Evolutionary conservation across 768 basidiomycete genomes (phyloP), one percentile per base, ranked within the genome.

Genomic region (Kwoniella heveanensis): DNA sequence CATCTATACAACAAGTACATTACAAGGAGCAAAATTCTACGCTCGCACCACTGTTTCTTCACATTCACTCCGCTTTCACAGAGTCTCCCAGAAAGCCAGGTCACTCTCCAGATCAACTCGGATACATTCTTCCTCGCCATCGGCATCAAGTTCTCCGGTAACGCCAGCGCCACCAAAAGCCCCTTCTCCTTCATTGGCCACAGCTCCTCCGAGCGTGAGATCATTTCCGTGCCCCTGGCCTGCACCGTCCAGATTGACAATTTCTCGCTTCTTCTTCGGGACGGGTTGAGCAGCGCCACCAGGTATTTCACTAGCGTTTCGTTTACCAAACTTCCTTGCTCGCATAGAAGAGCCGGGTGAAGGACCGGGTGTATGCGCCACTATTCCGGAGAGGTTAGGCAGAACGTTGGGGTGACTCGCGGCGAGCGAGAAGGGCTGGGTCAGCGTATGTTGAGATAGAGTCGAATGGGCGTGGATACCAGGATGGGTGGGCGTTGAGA

Each of bases 211-310:
- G 21, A 47, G 30, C 12, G 27, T 29, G 26, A 60, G 39, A n/a
- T 37, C 21, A 19, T 29, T 47, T 22, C 19, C 30, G 19, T 17
- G 22, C 25, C 49, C 55, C 3, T 32, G n/a, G n/a, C 19, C 39
- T 7, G 7, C 1, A 8, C 26, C 39, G 21, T 30, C 37, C 22
- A 55, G 30, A 24, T 25, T 44, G 30, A 26, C 48, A 13, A 32
- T 12, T 39, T 57, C 15, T 36, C 50, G 24, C 17, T 27, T 50
- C 54, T 65, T 9, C 46, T 73, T 73, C 10, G 69, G 46, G 9
- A 74, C 73, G 1, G 73, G 73, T 47, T 55, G 66, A 25, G 68
- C 70, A 1, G 73, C 70, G 2, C 73, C 73, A 22, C 70, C 73
- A 1, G 73, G 73, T 13, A 66, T 30, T 44, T 68, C 64, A 6